Percentiles rank a stretch among this genome's conserved stretches.
phyloP scores from a whole-genome alignment of 805 yeast species.

The Pichia pseudocactophila region DNA sequence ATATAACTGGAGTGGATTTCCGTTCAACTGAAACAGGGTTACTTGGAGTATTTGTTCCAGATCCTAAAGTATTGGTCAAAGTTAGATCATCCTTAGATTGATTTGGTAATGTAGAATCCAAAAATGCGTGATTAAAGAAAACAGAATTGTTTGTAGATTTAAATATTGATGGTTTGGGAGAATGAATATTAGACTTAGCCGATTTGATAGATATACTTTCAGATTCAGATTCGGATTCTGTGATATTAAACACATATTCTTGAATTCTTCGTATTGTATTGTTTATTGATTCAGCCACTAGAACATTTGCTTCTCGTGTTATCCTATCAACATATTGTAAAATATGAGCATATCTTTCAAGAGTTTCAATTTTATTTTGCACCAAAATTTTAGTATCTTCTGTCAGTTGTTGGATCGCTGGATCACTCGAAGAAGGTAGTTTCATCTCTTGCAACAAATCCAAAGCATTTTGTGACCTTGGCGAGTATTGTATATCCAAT shows the following conservation, averaged over 20 bases:
- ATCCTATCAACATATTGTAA: constrained; percentile 68
- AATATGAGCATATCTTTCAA: constrained; percentile 63
- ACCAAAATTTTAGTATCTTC: constrained; percentile 59
- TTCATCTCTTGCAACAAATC: constrained; percentile 31
- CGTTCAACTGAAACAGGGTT: constrained; percentile 12
- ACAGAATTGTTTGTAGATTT: constrained; percentile 11
- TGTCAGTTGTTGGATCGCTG: constrained; percentile 52
- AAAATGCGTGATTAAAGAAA: constrained; percentile 18
- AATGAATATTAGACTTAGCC: constrained; percentile 4
- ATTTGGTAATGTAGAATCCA: constrained; percentile 12
- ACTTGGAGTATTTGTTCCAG: constrained; percentile 19
- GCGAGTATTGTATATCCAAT: constrained; percentile 38
- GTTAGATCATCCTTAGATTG: constrained; percentile 3
- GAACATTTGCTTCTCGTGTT: constrained; percentile 65
- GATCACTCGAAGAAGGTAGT: constrained; percentile 48
- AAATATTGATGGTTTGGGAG: constrained; percentile 10
- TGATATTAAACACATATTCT: constrained; percentile 22
- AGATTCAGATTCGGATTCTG: constrained; percentile 19
- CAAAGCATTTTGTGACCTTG: constrained; percentile 53
- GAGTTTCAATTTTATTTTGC: constrained; percentile 57
- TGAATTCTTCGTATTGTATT: constrained; percentile 52
- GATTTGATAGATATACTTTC: constrained; percentile 5
- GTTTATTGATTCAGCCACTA: constrained; percentile 54
- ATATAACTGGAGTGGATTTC: constrained; percentile 23
- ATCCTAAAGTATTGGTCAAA: constrained; percentile 3